phyloP scores from a whole-genome alignment of 305 asterid species.

The Solanum aculeatissimum region DNA sequence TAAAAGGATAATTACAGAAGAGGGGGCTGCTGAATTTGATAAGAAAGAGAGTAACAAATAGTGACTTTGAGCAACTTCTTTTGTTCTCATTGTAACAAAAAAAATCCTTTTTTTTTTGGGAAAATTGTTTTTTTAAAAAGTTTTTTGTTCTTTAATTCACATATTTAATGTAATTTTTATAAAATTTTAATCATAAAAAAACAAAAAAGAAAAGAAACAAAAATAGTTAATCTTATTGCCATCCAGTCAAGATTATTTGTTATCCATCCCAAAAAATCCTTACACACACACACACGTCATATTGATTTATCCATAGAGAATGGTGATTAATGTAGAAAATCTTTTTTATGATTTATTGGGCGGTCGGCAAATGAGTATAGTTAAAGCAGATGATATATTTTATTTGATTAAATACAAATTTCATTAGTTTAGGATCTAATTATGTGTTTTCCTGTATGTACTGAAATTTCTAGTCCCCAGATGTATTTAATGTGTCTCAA shows the following conservation, averaged over 20 bases:
- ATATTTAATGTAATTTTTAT: not conserved
- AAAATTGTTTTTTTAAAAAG: not conserved
- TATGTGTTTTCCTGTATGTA: no score
- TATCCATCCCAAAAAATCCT: not conserved
- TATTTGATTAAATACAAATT: no score
- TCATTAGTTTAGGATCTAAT: no score
- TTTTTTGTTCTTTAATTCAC: not conserved
- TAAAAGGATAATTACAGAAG: no score
- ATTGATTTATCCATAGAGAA: not conserved
- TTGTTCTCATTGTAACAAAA: not conserved
- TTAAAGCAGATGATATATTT: not conserved
- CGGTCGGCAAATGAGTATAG: not conserved
- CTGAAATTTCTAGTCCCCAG: no score
- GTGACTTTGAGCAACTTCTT: not conserved
- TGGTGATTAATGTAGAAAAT: not conserved
- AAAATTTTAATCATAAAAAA: not conserved
- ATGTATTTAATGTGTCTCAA: no score
- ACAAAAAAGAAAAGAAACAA: not conserved
- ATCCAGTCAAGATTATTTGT: not conserved
- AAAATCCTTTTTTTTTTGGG: not conserved
- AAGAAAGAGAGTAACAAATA: not conserved
- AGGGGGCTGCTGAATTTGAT: not conserved
- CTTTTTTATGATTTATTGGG: not conserved
- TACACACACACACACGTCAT: not conserved
- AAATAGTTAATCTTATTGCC: not conserved